Evolutionary conservation across 2,329 filamentous ascomycete genomes (phyloP).

Genomic region (Trichoderma aggressivum): DNA sequence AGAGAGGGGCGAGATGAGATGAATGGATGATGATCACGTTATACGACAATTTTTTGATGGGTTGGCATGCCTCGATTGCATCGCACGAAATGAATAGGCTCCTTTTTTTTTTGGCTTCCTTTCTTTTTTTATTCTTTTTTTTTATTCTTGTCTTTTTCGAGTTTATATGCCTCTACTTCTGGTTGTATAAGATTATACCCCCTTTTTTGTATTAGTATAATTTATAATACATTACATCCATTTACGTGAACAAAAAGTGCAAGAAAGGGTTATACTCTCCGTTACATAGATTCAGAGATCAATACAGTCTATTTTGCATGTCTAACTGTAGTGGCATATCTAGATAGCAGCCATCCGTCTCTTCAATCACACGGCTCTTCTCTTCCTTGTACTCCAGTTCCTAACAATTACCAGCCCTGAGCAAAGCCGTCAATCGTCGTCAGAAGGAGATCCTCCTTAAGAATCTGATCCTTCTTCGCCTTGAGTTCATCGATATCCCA

Average conservation of each 20-base stretch:
- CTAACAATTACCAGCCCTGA: neutral
- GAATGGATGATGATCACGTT: slow-evolving; percentile 8
- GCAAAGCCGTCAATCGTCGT: neutral
- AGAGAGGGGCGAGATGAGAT: neutral
- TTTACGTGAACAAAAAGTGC: too few relatives aligned
- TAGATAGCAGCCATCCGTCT: neutral
- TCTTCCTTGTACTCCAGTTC: neutral
- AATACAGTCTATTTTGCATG: neutral
- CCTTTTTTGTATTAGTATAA: neutral
- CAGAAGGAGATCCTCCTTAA: neutral
- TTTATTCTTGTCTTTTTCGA: neutral
- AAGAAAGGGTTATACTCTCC: too few relatives aligned
- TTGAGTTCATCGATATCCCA: neutral
- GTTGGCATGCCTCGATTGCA: neutral
- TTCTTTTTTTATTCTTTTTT: neutral
- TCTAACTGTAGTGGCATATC: neutral
- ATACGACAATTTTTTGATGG: slow-evolving; percentile 1
- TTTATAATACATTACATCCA: neutral
- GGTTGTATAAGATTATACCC: slow-evolving; percentile 19
- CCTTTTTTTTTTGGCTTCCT: neutral
- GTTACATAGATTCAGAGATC: neutral
- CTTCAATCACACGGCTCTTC: neutral
- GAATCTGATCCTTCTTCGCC: neutral
- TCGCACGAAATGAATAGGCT: neutral
- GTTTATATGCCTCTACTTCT: slow-evolving; percentile 3